Percentiles rank a stretch among this genome's conserved stretches.
phyloP scores from a whole-genome alignment of 2,329 filamentous ascomycete species.

The Akanthomyces dipterigenus region DNA sequence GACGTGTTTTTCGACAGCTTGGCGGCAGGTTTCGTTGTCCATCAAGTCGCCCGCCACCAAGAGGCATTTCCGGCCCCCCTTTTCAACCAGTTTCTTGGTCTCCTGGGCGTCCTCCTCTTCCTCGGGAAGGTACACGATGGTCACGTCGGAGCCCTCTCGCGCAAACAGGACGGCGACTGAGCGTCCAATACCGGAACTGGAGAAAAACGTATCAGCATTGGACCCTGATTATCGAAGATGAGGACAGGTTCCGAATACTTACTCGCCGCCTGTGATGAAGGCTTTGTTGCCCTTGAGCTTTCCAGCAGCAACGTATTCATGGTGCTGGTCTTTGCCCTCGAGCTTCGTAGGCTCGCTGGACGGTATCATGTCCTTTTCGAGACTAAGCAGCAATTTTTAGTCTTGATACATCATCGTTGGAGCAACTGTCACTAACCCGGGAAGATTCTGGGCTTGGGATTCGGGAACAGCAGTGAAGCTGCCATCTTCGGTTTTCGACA shows the following conservation, averaged over 20 bases:
- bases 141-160: constrained; percentile 50
- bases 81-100: constrained; percentile 45
- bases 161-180: constrained; percentile 50
- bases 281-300: constrained; percentile 45
- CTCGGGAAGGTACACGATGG: constrained; percentile 47
- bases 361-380: constrained; percentile 32
- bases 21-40: constrained; percentile 41
- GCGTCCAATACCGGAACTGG: constrained; percentile 47
- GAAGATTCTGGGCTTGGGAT: constrained; percentile 30
- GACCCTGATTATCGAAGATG: too few relatives aligned
- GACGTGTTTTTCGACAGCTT: constrained; percentile 46
- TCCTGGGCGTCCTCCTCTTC: constrained; percentile 50
- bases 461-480: constrained; percentile 28
- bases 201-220: background rate
- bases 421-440: constrained; percentile 24
- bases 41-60: constrained; percentile 43
- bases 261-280: constrained; percentile 52
- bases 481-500: constrained; percentile 19
- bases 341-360: constrained; percentile 33
- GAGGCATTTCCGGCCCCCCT: constrained; percentile 40
- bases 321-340: constrained; percentile 30
- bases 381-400: constrained; percentile 15
- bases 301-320: constrained; percentile 36
- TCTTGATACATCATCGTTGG: background rate
- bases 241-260: constrained; percentile 17